Percentiles rank a stretch among this genome's conserved stretches.
Evolutionary conservation across 2,329 filamentous ascomycete species (phyloP).

Genomic region (Calonectria naviculata): DNA sequence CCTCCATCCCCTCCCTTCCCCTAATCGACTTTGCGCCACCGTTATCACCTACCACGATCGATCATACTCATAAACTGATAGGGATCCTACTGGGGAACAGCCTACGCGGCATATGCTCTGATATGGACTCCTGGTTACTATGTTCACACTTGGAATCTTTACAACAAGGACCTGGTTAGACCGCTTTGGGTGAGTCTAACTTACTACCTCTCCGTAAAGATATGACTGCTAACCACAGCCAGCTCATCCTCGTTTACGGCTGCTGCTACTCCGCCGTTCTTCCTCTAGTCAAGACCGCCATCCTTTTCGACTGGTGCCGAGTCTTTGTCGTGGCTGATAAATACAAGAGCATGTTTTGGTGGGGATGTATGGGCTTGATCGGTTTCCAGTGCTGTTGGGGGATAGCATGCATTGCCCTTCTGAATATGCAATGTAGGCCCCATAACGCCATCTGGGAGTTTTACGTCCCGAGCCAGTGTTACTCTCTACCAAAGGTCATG

Average conservation of each 20-base stretch:
- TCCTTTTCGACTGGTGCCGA: conserved; percentile 24
- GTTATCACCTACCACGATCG: neutral
- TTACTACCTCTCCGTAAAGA: neutral
- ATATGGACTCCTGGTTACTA: conserved; percentile 22
- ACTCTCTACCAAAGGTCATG: conserved; percentile 16
- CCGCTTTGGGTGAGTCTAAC: conserved; percentile 17
- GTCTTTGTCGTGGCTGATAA: conserved; percentile 13
- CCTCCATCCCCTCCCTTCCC: neutral
- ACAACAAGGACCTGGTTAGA: conserved; percentile 3
- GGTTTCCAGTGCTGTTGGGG: conserved; percentile 21
- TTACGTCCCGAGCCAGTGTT: conserved; percentile 19
- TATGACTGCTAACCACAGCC: neutral
- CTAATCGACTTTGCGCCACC: neutral
- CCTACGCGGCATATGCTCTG: conserved; percentile 14
- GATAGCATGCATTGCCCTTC: conserved; percentile 15
- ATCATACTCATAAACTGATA: neutral
- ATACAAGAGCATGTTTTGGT: conserved; percentile 20
- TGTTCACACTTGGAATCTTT: conserved; percentile 23
- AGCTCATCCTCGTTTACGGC: conserved; percentile 22
- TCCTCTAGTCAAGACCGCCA: conserved; percentile 22
- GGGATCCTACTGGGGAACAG: conserved; percentile 25
- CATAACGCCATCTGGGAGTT: conserved; percentile 27
- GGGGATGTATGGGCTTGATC: conserved; percentile 11
- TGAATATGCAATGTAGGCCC: conserved; percentile 25
- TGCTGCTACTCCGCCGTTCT: conserved; percentile 23